Percentiles rank a stretch among this genome's conserved stretches.
Conservation (phyloP, 345 rosid species). For the Euphorbia tirucalli region DNA sequence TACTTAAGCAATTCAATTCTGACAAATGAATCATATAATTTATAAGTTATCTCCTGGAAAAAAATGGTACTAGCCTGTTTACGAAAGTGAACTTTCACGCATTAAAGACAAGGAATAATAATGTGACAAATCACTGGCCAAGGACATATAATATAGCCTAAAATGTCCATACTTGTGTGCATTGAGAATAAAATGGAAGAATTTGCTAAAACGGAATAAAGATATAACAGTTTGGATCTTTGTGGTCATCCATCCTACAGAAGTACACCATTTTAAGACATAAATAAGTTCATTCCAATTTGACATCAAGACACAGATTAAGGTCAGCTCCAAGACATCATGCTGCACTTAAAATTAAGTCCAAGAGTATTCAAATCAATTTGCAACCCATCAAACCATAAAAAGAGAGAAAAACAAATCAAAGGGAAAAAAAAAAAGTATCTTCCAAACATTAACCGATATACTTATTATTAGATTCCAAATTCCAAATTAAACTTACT, state of each 20-base stretch:
- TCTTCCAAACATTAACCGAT: not conserved
- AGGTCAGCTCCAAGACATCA: not conserved
- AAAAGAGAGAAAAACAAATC: not conserved
- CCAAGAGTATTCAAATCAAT: not conserved
- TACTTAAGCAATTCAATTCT: no score
- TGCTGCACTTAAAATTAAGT: not conserved
- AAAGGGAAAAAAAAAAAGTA: not conserved
- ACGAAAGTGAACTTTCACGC: not conserved
- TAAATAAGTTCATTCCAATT: no score
- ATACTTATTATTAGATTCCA: not conserved
- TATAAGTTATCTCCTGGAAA: no score
- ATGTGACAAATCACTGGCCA: not conserved
- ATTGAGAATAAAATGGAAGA: not conserved
- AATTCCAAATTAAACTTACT: conserved; percentile 40
- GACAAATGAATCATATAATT: no score
- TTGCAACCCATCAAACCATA: not conserved
- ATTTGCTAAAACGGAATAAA: not conserved
- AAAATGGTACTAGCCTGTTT: no score
- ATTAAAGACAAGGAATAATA: no score
- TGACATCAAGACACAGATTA: no score
- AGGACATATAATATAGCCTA: no score
- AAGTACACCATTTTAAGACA: no score
- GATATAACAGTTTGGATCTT: not conserved
- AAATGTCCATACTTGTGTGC: no score
- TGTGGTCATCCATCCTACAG: not conserved